Base-by-base conservation (phyloP, 768 basidiomycete genomes). In the Cystofilobasidium capitatum region DNA sequence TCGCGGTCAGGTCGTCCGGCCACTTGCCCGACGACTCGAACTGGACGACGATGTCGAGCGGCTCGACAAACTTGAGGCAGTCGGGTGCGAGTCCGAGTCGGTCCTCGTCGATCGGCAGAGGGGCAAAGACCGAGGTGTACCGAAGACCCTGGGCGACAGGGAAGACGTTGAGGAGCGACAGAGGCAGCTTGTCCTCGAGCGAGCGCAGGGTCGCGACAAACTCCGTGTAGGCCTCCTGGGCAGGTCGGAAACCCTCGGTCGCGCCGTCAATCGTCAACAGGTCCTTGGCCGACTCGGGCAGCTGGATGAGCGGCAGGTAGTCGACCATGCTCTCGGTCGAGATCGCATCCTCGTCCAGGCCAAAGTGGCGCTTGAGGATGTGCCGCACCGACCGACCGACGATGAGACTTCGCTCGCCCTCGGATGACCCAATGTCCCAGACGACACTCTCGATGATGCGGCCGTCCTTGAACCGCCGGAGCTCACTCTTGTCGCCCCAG, bases 381-480 rank as follows among this genome's bases (percentile, higher is more conserved):
- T 92, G 86, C 26, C 80, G 78, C 33, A 90, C 84, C 71, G 97
- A 83, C 78, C 83, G 81, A 17, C 80, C 78, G 0, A 91, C 91
- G 35, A 98, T 85, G 69, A 86, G 83, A 0, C 85, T 81, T 33
- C 89, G 85, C 40, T 69, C 68, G 35, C 91, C 89, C 61, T 94
- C 91, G 3, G 84, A 86, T 69, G 75, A 69, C 14, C 83, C 82
- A 10, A 90, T 84, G 24, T 96, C 88, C 96, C 96, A 99, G 3
- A 98, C 92, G n/a, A 97, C 91, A 71, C 88, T 90, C 76, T 97
- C 91, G 7, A 83, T 74, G 70, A 98, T 97, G 22, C 87, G 83
- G 1, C 94, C 94, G 72, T 99, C 93, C 76, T 97, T 93, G 81
- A 99, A 99, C 44, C 93, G 83, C 8, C 96, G 83, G 22, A 97